Evolutionary conservation across 306 rosid species (phyloP).

Genomic region (Rosa persica): DNA sequence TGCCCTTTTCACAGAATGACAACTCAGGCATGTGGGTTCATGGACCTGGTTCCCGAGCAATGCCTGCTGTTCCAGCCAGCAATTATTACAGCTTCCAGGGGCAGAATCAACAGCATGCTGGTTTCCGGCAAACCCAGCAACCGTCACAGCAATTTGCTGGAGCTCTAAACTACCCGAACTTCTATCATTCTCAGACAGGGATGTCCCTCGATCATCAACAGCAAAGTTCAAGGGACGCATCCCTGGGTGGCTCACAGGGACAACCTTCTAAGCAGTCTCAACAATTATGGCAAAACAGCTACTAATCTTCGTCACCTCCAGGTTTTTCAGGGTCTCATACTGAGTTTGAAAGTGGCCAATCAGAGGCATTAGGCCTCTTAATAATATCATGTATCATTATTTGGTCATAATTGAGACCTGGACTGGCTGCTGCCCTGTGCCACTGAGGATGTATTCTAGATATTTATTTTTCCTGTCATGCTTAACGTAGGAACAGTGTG

Average conservation of each 20-base stretch:
- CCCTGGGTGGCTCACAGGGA: slow-evolving; percentile 72
- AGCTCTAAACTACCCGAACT: slow-evolving; percentile 70
- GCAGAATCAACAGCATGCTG: slow-evolving; percentile 78
- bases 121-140: slow-evolving; percentile 92
- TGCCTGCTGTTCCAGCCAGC: slow-evolving; percentile 81
- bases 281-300: slow-evolving; percentile 94
- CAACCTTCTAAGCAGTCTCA: slow-evolving; percentile 92
- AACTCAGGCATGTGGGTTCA: slow-evolving; percentile 96
- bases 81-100: slow-evolving; percentile 90
- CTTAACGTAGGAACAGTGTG: slow-evolving; percentile 77
- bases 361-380: slow-evolving; percentile 46
- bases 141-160: slow-evolving; percentile 68
- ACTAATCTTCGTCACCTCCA: slow-evolving; percentile 64
- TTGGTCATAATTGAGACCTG: slow-evolving; percentile 75
- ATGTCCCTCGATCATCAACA: slow-evolving; percentile 81
- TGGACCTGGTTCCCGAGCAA: slow-evolving; percentile 90
- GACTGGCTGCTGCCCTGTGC: slow-evolving; percentile 74
- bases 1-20: slow-evolving; percentile 56
- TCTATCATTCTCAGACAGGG: slow-evolving; percentile 82
- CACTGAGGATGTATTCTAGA: slow-evolving; percentile 71
- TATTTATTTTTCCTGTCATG: slow-evolving; percentile 49
- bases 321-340: slow-evolving; percentile 62
- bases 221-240: slow-evolving; percentile 77
- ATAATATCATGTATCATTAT: slow-evolving; percentile 52
- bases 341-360: slow-evolving; percentile 64